These are phyloP conservation scores for Paramecium caudatum DNA, from an alignment of 73 alveolate species.

Conservation along the genomic window DNA sequence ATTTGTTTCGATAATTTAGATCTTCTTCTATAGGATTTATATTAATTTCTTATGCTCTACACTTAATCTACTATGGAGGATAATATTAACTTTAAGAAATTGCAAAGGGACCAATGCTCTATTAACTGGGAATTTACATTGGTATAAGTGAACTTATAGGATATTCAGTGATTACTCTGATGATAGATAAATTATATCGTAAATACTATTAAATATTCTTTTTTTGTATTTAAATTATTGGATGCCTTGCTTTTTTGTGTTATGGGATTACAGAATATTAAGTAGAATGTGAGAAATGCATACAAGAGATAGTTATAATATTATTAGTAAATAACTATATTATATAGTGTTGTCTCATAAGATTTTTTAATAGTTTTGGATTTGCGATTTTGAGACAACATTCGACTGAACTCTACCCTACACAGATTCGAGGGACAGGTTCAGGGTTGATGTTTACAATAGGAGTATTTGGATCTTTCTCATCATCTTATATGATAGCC, in stretches of 20 bases:
- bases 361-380: constrained; percentile 14
- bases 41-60: constrained; percentile 45
- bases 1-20: background rate
- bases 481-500: constrained; percentile 47
- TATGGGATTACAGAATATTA: constrained; percentile 6
- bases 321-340: background rate
- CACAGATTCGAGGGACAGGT: constrained; percentile 40
- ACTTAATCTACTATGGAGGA: constrained; percentile 52
- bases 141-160: constrained; percentile 27
- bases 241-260: background rate
- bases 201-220: background rate
- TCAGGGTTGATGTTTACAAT: constrained; percentile 49
- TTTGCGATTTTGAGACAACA: constrained; percentile 9
- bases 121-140: background rate
- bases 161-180: background rate
- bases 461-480: constrained; percentile 32
- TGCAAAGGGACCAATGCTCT: background rate
- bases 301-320: background rate
- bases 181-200: constrained; percentile 4
- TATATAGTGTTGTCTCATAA: background rate
- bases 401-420: constrained; percentile 44
- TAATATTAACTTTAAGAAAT: background rate
- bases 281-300: background rate
- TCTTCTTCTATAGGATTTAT: constrained; percentile 51
- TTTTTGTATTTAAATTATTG: background rate